Evolutionary conservation across 2,329 filamentous ascomycete genomes (phyloP), one percentile per base, ranked within the genome.

Genomic region (Pseudogymnoascus sp.): DNA sequence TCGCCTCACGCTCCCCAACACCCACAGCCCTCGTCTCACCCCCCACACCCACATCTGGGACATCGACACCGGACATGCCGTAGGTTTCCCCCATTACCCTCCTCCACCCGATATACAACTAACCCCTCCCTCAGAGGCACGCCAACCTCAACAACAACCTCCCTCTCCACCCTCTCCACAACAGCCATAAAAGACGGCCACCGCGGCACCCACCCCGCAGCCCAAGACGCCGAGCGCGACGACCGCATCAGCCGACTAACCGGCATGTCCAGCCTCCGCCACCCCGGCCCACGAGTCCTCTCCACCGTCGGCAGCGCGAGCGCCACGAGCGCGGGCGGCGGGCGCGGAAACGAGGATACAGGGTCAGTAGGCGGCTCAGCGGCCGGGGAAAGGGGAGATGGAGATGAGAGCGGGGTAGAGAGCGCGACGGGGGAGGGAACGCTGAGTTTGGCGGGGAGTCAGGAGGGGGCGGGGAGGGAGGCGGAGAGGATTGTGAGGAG

Each of bases 131-230:
- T 19, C 68, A 96, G 92, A 68, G 93, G 93, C 72, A 98, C 93
- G 2, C 93, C 93, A 2, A 97, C 95, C 69, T 96, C 92, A 69
- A 89, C 90, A 43, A 96, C 91, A 3, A 97, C 93, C 11, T 96
- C 92, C 62, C 88, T 98, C 72, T 96, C 92, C 25, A 88, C 92
- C 43, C 84, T 98, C 60, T 96, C 92, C 14, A 97, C 93, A 16
- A 95, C 92, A 11, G 93, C 93, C 62, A 96, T 96, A 81, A 96
- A 97, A 77, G 93, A 98, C 74, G 93, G 93, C 70, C 92, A 97
- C 73, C 90, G 92, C 66, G 93, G 93, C 68, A 86, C 92, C 73
- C 85, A 86, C 28, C 83, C 87, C 63, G 77, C 81, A 31, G 25
- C 89, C 71, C 86, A 95, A 66, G 93, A 96, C 72, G 92, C 92